phyloP scores from a whole-genome alignment of 2,329 filamentous ascomycete genomes.

The Hirsutella minnesotensis region DNA sequence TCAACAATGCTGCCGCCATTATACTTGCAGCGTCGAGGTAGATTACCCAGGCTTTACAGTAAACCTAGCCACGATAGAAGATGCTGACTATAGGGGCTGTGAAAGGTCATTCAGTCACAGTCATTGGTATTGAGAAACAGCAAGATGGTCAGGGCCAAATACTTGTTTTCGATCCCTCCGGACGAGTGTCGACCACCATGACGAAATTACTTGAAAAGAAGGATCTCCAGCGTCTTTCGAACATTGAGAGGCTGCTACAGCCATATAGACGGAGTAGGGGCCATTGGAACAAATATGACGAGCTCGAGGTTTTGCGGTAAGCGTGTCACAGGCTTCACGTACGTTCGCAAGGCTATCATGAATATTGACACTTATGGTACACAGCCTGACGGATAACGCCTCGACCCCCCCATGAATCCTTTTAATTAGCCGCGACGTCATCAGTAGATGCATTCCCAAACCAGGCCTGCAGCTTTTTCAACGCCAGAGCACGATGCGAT shows the following conservation, averaged over 20 bases:
- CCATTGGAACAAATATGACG: conserved; percentile 58
- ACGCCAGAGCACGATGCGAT: conserved; percentile 80
- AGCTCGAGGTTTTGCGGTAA: conserved; percentile 72
- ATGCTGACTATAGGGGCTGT: no score
- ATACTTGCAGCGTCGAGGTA: conserved; percentile 77
- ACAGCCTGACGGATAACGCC: no score
- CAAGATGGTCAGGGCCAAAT: conserved; percentile 54
- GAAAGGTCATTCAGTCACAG: conserved; percentile 81
- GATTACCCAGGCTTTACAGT: conserved; percentile 8
- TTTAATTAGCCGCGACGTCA: no score
- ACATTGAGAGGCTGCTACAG: conserved; percentile 39
- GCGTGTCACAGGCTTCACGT: conserved; percentile 12
- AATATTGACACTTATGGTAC: no score
- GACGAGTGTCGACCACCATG: conserved; percentile 55
- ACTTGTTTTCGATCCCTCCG: conserved; percentile 81
- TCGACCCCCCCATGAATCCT: no score
- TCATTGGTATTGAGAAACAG: conserved; percentile 69
- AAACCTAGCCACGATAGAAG: no score
- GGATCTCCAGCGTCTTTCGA: conserved; percentile 25
- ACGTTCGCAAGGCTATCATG: no score
- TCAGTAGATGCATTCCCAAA: conserved; percentile 32
- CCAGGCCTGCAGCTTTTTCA: conserved; percentile 79
- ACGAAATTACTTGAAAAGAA: conserved; percentile 43
- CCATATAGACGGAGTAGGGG: conserved; percentile 59
- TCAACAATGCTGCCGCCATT: conserved; percentile 67